Evolutionary conservation across 1,139 yeast genomes (phyloP).

Genomic region (Debaryomycetaceae sp.): DNA sequence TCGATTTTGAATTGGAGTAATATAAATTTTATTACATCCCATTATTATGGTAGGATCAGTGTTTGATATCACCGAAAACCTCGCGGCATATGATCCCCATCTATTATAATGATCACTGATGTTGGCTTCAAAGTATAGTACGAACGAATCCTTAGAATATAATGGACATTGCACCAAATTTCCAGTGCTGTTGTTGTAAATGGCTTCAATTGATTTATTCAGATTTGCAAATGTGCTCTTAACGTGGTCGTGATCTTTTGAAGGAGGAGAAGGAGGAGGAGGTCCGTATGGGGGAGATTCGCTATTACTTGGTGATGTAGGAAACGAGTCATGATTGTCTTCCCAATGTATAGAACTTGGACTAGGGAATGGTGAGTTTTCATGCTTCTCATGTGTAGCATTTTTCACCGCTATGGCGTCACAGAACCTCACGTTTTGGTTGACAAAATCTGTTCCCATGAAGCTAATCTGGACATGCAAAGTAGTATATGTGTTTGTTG

Average conservation of each 20-base stretch:
- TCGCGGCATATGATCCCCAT: slow-evolving; percentile 42
- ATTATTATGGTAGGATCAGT: slow-evolving; percentile 30
- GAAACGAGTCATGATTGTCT: neutral
- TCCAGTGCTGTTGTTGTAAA: slow-evolving; percentile 27
- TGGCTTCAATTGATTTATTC: slow-evolving; percentile 19
- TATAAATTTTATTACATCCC: slow-evolving; percentile 47
- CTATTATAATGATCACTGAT: slow-evolving; percentile 28
- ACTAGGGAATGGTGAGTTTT: neutral
- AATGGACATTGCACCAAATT: slow-evolving; percentile 39
- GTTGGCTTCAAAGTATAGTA: slow-evolving; percentile 38
- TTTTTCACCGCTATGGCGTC: slow-evolving; percentile 42
- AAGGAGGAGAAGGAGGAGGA: neutral
- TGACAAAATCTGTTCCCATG: slow-evolving; percentile 39
- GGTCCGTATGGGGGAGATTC: neutral
- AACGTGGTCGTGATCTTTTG: neutral
- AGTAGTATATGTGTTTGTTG: slow-evolving; percentile 48
- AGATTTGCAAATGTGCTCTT: slow-evolving; percentile 4
- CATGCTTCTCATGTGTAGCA: too few species aligned
- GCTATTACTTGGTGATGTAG: neutral
- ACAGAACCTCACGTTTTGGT: slow-evolving; percentile 44
- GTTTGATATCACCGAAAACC: slow-evolving; percentile 39
- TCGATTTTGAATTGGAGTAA: slow-evolving; percentile 45
- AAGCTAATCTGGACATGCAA: slow-evolving; percentile 44
- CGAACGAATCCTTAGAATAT: slow-evolving; percentile 36
- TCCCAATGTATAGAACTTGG: neutral